Conservation (phyloP, 371 early-diverging fungal genomes). For the Chytridium lagenaria region DNA sequence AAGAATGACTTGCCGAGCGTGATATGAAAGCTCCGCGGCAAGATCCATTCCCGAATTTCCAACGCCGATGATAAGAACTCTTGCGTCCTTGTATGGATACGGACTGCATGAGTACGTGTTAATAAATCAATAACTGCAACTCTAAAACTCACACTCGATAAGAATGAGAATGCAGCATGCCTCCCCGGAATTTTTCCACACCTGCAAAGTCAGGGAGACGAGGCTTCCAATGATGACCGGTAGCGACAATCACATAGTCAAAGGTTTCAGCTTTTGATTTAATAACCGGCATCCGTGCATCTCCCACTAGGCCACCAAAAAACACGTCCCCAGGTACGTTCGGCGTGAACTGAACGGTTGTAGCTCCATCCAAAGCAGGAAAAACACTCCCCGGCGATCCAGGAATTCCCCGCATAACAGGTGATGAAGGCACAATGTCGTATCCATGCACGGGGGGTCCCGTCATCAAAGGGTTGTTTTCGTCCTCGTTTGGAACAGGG, state of each 20-base stretch:
- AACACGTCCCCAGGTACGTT: not conserved
- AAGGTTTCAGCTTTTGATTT: conserved; percentile 38
- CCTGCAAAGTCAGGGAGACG: conserved; percentile 58
- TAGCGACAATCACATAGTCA: conserved; percentile 61
- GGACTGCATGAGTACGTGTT: conserved; percentile 29
- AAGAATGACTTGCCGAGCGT: conserved; percentile 56
- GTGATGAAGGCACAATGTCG: conserved; percentile 12
- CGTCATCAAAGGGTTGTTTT: conserved; percentile 14
- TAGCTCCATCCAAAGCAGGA: not conserved
- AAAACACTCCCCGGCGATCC: not conserved
- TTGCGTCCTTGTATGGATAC: conserved; percentile 50
- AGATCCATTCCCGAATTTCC: conserved; percentile 63
- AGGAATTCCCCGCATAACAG: not conserved
- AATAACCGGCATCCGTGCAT: not conserved
- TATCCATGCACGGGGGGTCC: conserved; percentile 17
- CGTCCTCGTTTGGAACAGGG: conserved; percentile 10
- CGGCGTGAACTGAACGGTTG: not conserved
- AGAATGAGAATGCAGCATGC: conserved; percentile 59
- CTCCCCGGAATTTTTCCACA: conserved; percentile 53
- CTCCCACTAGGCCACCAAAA: not conserved
- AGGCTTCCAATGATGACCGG: conserved; percentile 61
- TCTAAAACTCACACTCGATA: conserved; percentile 51
- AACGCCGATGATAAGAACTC: conserved; percentile 57
- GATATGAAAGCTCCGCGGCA: conserved; percentile 58
- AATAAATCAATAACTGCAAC: not conserved